Percentiles rank a stretch among this genome's conserved stretches.
Evolutionary conservation across 2,329 filamentous ascomycete species (phyloP).

Genomic region (Drechslerella dactyloides): DNA sequence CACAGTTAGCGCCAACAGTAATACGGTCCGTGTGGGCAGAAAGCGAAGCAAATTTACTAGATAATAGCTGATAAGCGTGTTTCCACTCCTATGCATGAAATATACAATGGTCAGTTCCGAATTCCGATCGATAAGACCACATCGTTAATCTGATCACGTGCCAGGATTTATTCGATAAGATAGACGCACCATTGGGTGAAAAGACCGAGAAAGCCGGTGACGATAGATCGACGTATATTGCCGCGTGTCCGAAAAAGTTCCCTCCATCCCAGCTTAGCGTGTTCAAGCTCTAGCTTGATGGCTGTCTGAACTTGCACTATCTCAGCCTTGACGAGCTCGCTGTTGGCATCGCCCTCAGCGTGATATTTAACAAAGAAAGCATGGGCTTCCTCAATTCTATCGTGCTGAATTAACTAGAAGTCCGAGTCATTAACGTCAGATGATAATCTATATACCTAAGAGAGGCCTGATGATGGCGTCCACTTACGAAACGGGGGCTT

Average conservation of each 20-base stretch:
- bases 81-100: slow-evolving; percentile 59
- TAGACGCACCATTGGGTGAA: slow-evolving; percentile 62
- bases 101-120: neutral
- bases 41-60: slow-evolving; percentile 54
- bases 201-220: slow-evolving; percentile 63
- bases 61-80: slow-evolving; percentile 61
- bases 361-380: slow-evolving; percentile 57
- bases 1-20: too few species aligned
- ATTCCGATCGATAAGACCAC: too few species aligned
- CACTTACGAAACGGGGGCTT: slow-evolving; percentile 39
- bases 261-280: slow-evolving; percentile 64
- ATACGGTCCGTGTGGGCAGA: too few species aligned
- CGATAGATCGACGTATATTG: slow-evolving; percentile 62
- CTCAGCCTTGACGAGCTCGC: slow-evolving; percentile 66
- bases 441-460: neutral
- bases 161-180: neutral
- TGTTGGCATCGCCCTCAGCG: slow-evolving; percentile 63
- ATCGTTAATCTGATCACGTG: neutral
- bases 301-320: slow-evolving; percentile 68
- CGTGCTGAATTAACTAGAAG: slow-evolving; percentile 53
- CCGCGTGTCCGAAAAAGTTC: slow-evolving; percentile 54
- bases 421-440: neutral
- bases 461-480: neutral
- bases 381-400: slow-evolving; percentile 54
- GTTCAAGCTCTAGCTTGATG: slow-evolving; percentile 65